These are phyloP conservation scores for Boletales sp. DNA, from an alignment of 768 basidiomycete species.

Conservation along the genomic window DNA sequence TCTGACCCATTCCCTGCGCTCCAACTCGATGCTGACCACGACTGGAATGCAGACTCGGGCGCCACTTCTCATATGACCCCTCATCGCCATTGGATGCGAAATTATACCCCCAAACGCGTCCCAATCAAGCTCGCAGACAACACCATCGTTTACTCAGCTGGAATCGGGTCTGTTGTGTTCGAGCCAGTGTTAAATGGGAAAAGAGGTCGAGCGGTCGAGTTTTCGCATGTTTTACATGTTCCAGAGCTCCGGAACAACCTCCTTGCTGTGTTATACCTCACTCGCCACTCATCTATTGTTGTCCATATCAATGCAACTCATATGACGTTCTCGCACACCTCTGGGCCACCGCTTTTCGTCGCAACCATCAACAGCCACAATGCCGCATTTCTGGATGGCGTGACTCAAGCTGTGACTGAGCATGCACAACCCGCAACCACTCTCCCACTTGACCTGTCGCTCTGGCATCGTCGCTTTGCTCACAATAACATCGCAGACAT, in stretches of 20 bases:
- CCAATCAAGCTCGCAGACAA: neutral
- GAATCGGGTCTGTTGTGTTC: slow-evolving; percentile 1
- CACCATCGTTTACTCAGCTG: neutral
- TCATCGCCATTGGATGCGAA: neutral
- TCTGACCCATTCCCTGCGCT: neutral
- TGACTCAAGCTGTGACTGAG: neutral
- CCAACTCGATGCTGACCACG: neutral
- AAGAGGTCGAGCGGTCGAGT: slow-evolving; percentile 7
- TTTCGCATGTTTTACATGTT: slow-evolving; percentile 19
- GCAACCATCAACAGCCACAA: slow-evolving; percentile 10
- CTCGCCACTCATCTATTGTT: slow-evolving; percentile 1
- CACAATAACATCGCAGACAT: too few relatives aligned
- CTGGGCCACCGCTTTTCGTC: slow-evolving; percentile 1
- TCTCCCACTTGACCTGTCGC: slow-evolving; percentile 1
- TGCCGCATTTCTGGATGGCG: slow-evolving; percentile 19
- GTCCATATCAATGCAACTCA: slow-evolving; percentile 2
- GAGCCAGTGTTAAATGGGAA: slow-evolving; percentile 5
- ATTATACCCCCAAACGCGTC: neutral
- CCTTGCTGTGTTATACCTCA: slow-evolving; percentile 14
- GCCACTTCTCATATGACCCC: slow-evolving; percentile 4
- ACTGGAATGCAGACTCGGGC: slow-evolving; percentile 2
- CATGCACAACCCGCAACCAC: neutral
- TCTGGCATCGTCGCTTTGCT: slow-evolving; percentile 1
- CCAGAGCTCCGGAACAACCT: slow-evolving; percentile 12
- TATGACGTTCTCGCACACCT: neutral